Evolutionary conservation across 805 yeast genomes (phyloP), one percentile per base, ranked within the genome.

Genomic region (Debaryomyces prosopidis): DNA sequence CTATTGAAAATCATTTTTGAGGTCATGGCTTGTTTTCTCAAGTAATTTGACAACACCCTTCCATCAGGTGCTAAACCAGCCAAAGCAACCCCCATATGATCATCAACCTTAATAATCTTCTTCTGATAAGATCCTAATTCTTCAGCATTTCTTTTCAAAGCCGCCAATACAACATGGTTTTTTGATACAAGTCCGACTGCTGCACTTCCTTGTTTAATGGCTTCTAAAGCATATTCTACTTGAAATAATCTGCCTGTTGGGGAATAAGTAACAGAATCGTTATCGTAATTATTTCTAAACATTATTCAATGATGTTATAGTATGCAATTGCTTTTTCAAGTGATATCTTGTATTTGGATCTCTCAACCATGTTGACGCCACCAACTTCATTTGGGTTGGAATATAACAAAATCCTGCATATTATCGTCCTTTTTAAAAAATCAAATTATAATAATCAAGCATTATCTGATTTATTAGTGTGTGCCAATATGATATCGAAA

Each of bases 21-120:
- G 52, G 85, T 80, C 84, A 92, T 85, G 42, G 97, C 95, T 60
- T 91, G 94, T 58, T 89, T 90, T 65, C 98, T 82, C 58, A 94
- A 74, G 67, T 75, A 91, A 63, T 89, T 94, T 40, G 96, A 84
- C 55, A 94, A 76, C 32, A 94, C 96, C 54, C 99, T 79, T 18
- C 98, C 99, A 64, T 94, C 99, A 14, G 99, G 98, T 0, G 98
- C 97, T 59, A 94, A 80, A 8, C 99, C 99, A 1, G 99, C 97
- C 45, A 94, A 77, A 1, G 97, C 97, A 52, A 94, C 78, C 28
- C 98, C 99, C 78, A 94, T 70, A 65, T 94, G 98, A 50, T 85
- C 86, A 65, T 94, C 99, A 46, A 95, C 84, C 63, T 87, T 85
- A 64, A 92, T 85, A 58, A 94, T 78, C 65, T 94, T 94, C 77